A percentile compares a stretch with the other conserved stretches of the same genome.
phyloP scores from a whole-genome alignment of 306 rosid species.

The Spatholobus suberectus region DNA sequence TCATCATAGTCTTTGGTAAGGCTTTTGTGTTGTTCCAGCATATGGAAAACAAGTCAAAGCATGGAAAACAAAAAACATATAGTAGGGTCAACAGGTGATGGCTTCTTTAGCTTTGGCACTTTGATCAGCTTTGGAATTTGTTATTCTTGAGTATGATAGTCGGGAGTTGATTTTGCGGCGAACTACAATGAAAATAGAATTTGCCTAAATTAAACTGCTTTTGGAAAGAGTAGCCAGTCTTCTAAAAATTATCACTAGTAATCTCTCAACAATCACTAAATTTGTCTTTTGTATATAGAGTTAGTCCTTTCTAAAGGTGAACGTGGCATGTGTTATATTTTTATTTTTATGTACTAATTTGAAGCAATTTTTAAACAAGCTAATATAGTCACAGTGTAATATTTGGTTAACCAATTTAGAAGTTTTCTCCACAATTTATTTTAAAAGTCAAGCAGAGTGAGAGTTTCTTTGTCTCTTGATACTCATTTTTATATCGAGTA shows the following conservation, averaged over 20 bases:
- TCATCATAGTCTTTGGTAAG: slow-evolving; percentile 41
- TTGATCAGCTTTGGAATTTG: not conserved
- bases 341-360: not conserved
- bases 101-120: not conserved
- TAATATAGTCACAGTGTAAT: too few relatives aligned
- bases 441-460: too few relatives aligned
- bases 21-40: not conserved
- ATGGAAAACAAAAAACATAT: not conserved
- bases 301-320: not conserved
- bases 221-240: not conserved
- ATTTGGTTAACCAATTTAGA: too few relatives aligned
- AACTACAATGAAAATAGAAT: not conserved
- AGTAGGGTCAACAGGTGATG: not conserved
- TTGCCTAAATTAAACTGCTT: not conserved
- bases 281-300: not conserved
- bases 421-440: too few relatives aligned
- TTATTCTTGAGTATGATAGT: not conserved
- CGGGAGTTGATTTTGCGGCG: not conserved
- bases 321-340: not conserved
- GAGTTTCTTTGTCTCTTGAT: too few relatives aligned
- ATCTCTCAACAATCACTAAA: not conserved
- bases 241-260: not conserved
- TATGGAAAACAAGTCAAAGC: not conserved
- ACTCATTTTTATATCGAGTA: too few relatives aligned
- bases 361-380: too few relatives aligned